Evolutionary conservation across 2,329 filamentous ascomycete genomes (phyloP), one percentile per base, ranked within the genome.

Genomic region (Dactylellina sp.): DNA sequence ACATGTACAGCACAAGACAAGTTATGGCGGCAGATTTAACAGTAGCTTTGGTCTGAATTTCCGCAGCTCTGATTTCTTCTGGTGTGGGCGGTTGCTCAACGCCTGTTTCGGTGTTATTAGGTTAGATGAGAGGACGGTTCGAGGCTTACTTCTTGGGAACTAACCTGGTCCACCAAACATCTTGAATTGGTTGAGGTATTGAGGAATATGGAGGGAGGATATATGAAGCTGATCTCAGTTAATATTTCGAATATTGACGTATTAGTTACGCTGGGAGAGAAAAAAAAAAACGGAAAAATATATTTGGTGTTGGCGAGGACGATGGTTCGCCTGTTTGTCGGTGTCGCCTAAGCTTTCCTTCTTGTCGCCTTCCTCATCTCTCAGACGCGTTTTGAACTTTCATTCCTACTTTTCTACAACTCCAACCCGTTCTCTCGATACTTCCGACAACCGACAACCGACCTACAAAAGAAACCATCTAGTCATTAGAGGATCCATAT

Each of bases 1-100:
- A 92, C 74, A 95, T 83, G 80, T 94, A 94, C 53, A 95, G 85
- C 55, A 91, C 81, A 40, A 89, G 84, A 76, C 88, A 89, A 14
- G 88, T 87, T 40, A 87, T 85, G 63, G 89, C 80, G 75, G 89
- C 89, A 78, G 85, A 85, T 83, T 90, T 88, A 77, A 94, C 84
- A 56, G 89, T 90, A 77, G 85, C 84, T 79, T 83, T 84, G 56
- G 91, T 90, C 80, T 89, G 86, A 72, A 84, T 84, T 84, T 93
- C 90, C 81, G 89, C 85, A 79, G 84, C 84, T 80, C 40, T 60
- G 47, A 85, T 85, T 80, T 93, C 86, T 85, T 93, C 90, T 81
- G 89, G 88, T 71, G 86, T 83, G 71, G 88, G 88, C 81, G 88
- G 88, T 80, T 89, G 89, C 11, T 74, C 70, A 82, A 91, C 86